Conservation (phyloP, 2,329 filamentous ascomycete species). For the Thelonectria rubi region DNA sequence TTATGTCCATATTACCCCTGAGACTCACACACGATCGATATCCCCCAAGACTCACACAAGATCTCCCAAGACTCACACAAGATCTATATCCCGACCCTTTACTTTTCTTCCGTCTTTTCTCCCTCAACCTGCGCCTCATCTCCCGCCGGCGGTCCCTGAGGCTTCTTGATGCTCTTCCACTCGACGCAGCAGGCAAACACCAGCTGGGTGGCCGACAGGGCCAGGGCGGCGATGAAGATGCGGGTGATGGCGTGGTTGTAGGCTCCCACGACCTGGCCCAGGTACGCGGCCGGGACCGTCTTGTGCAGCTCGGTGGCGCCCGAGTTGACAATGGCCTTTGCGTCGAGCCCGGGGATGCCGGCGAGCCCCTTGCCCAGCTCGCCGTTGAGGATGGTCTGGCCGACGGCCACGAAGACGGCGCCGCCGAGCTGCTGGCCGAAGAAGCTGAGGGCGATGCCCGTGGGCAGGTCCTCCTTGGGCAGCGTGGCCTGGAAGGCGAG, state of each 20-base stretch:
- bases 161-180: slow-evolving; percentile 74
- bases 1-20: background rate
- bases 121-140: slow-evolving; percentile 1
- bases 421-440: slow-evolving; percentile 69
- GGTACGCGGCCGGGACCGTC: slow-evolving; percentile 58
- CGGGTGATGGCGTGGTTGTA: slow-evolving; percentile 72
- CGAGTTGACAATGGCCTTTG: slow-evolving; percentile 53
- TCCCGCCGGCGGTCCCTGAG: slow-evolving; percentile 24
- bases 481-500: slow-evolving; percentile 67
- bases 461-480: slow-evolving; percentile 60
- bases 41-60: slow-evolving; percentile 2
- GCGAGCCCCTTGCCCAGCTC: slow-evolving; percentile 52
- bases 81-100: background rate
- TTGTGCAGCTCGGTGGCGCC: slow-evolving; percentile 69
- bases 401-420: slow-evolving; percentile 66
- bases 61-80: slow-evolving; percentile 1
- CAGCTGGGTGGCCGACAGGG: slow-evolving; percentile 63
- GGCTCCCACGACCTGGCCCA: slow-evolving; percentile 64
- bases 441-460: slow-evolving; percentile 64
- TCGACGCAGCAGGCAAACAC: slow-evolving; percentile 68
- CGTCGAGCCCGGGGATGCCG: slow-evolving; percentile 54
- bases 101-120: slow-evolving; percentile 29
- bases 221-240: slow-evolving; percentile 70
- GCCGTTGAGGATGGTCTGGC: slow-evolving; percentile 62
- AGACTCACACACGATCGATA: no score